These are phyloP conservation scores for Penicillium sp. DNA, from an alignment of 2,329 filamentous ascomycete genomes.

Conservation along the genomic window DNA sequence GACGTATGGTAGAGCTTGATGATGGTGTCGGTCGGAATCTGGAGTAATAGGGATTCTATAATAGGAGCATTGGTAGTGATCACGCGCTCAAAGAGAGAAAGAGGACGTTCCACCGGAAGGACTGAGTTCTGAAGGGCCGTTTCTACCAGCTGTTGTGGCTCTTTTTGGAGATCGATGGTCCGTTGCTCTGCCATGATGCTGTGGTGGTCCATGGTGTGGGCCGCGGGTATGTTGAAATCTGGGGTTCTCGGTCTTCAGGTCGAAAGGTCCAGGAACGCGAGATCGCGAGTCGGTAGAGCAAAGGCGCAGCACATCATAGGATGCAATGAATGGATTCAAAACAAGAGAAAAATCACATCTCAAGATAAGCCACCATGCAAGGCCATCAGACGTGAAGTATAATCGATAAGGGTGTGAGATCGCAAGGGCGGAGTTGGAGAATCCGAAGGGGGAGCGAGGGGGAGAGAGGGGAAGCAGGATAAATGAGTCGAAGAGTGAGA, in stretches of 20 bases:
- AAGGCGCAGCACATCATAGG: constrained; percentile 36
- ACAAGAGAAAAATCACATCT: constrained; percentile 24
- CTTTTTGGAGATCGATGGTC: constrained; percentile 8
- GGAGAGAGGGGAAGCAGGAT: constrained; percentile 6
- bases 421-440: constrained; percentile 20
- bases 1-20: constrained; percentile 62
- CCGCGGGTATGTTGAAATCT: neutral
- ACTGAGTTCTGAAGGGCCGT: constrained; percentile 24
- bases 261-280: constrained; percentile 29
- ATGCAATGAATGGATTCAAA: constrained; percentile 17
- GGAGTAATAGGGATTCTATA: constrained; percentile 58
- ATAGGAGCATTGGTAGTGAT: constrained; percentile 59
- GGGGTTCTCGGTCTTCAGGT: constrained; percentile 6
- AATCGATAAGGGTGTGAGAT: constrained; percentile 21
- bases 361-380: constrained; percentile 28
- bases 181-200: constrained; percentile 10
- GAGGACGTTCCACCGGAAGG: constrained; percentile 27
- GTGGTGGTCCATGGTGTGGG: constrained; percentile 2
- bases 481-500: neutral
- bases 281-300: constrained; percentile 28
- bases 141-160: constrained; percentile 23
- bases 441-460: constrained; percentile 18
- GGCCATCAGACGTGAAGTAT: constrained; percentile 24
- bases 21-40: constrained; percentile 57
- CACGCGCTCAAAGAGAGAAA: constrained; percentile 55